Conservation (phyloP, 768 basidiomycete species). For the Paxillus ammoniavirescens region DNA sequence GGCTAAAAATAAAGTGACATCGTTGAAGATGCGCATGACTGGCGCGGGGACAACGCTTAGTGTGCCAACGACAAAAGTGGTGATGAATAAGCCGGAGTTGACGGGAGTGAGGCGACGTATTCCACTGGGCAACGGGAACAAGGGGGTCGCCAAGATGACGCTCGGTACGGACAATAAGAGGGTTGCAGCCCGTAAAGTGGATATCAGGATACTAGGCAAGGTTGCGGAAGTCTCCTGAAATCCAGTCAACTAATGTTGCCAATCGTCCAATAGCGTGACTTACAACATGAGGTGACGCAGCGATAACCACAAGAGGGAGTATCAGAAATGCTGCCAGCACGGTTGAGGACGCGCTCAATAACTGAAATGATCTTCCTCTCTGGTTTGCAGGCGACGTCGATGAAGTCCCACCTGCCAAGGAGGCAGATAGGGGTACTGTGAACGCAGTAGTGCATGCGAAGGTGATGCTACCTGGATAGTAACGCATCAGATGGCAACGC, state of each 20-base stretch:
- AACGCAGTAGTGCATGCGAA: conserved; percentile 67
- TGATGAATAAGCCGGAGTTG: conserved; percentile 45
- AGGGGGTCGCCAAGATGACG: conserved; percentile 54
- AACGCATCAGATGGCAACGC: conserved; percentile 3
- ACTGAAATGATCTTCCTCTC: conserved; percentile 54
- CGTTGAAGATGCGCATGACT: conserved; percentile 42
- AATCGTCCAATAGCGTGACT: conserved; percentile 28
- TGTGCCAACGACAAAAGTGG: conserved; percentile 39
- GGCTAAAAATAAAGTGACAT: conserved; percentile 48
- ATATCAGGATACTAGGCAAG: conserved; percentile 8
- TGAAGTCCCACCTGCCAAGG: conserved; percentile 44
- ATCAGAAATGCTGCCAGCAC: conserved; percentile 47
- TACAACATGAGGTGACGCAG: conserved; percentile 45
- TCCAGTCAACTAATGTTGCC: conserved; percentile 12
- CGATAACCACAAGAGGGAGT: conserved; percentile 57
- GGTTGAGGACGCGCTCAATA: conserved; percentile 52
- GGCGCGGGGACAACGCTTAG: conserved; percentile 46
- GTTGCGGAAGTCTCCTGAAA: conserved; percentile 5
- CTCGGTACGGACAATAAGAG: conserved; percentile 61
- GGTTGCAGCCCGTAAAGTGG: conserved; percentile 46
- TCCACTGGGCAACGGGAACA: conserved; percentile 46
- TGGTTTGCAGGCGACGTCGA: conserved; percentile 26
- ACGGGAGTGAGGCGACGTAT: conserved; percentile 38
- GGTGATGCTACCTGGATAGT: conserved; percentile 45
- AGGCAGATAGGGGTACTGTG: conserved; percentile 64